Evolutionary conservation across 768 basidiomycete species (phyloP), one percentile per base, ranked within the genome.

Genomic region (Tulasnella sp.): DNA sequence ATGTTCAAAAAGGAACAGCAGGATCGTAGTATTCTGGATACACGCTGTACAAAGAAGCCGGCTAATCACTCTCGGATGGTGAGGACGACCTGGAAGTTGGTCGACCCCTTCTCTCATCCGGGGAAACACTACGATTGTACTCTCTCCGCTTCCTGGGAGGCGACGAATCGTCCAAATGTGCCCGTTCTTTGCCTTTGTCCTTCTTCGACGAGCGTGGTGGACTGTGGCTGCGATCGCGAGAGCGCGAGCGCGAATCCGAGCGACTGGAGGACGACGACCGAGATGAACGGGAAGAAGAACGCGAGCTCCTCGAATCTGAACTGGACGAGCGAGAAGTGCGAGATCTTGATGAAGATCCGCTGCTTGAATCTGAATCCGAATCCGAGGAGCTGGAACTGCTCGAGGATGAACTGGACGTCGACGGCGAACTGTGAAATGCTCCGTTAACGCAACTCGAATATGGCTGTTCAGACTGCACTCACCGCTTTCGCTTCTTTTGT

Each of bases 301-400:
- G 58, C 31, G 83, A 84, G 3, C 73, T 81, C 40, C 84, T 41
- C 78, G 82, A 60, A 78, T 82, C 72, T 87, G 88, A 60, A 84
- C 85, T 1, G 90, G 87, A 72, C 82, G 83, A 0, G 88, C 88
- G 75, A 40, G 83, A 86, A 42, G 80, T 83, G 88, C 88, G 75
- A 40, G 83, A 86, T 42, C 81, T 83, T 18, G 86, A 88, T 79
- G 90, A 90, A 46, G 82, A 84, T 28, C 87, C 87, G 34, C 86
- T 87, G 31, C 88, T 89, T 46, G 86, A 86, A n/a, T 69, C 64
- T 31, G 64, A 69, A 18, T 69, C 64, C 64, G 89, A 89, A 31
- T 83, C 83, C 42, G 86, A 85, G 64, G 86, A 87, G 42, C 79
- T 81, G 18, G 84, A 85, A 41, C 76, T 81, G 42, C 81, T 79